Base-by-base conservation (phyloP, 2,329 filamentous ascomycete genomes). In the Apiospora rasikravindrae region DNA sequence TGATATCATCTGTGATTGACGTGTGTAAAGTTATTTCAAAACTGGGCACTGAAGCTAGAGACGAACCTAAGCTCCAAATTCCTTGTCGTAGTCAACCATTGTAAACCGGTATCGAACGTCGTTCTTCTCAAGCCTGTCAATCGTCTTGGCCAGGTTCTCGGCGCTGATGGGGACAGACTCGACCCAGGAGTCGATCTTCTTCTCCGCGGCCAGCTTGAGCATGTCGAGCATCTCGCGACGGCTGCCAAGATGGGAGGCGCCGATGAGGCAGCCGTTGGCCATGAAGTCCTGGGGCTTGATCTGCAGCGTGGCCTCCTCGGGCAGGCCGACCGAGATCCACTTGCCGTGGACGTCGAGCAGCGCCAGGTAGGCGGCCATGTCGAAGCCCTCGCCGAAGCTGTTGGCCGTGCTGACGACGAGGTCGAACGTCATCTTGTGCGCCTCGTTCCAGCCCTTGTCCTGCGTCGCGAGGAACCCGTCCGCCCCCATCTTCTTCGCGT, bases 271-370 rank as follows among this genome's bases (percentile, higher is more conserved):
- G 57, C 94, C 94, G 83, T 96, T 97, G 75, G 82, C 82, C 73
- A 94, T 87, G 78, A 97, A 92, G 79, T 90, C 90, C 85, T 95
- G 92, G 69, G 93, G 91, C 83, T 89, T 91, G 76, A 96, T 87
- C 71, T 86, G 83, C 72, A 93, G 90, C 14, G 94, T 90, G 64
- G 92, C 90, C 74, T 94, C 92, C 80, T 95, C 93, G 3, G 94
- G 94, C 78, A 96, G 86, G 57, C 93, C 94, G 70, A 96, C 93
- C 78, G 89, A 93, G 81, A 96, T 89, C 90, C 93, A 96, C 79
- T 88, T 89, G 72, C 92, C 93, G 84, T 95, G 93, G 72, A 96
- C 91, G 83, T 96, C 94, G 80, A 97, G 88, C 77, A 95, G 88
- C 73, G 88, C 89, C 78, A 97, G 89, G 85, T 96, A 97, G 75